Evolutionary conservation across 352 stramenopile genomes (phyloP).

Genomic region (Phytophthora vignae): DNA sequence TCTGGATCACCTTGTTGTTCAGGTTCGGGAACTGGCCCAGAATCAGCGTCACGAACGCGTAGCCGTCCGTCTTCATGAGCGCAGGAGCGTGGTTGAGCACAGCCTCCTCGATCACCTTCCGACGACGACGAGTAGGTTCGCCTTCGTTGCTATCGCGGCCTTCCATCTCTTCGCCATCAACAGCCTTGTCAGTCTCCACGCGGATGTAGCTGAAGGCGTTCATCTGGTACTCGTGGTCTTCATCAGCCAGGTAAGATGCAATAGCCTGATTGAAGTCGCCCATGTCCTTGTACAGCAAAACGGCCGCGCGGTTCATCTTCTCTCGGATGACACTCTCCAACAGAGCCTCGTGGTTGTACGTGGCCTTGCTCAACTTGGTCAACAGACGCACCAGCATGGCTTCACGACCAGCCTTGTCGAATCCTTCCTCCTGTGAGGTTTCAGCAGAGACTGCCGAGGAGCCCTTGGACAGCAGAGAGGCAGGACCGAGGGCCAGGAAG

Average conservation of each 20-base stretch:
- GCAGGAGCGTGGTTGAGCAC: constrained; percentile 75
- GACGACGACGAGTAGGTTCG: constrained; percentile 48
- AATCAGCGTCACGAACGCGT: constrained; percentile 89
- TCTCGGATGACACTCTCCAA: constrained; percentile 76
- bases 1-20: constrained; percentile 89
- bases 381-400: constrained; percentile 86
- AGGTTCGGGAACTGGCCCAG: constrained; percentile 87
- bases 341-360: constrained; percentile 80
- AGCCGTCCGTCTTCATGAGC: constrained; percentile 91
- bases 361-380: constrained; percentile 85
- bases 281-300: constrained; percentile 85
- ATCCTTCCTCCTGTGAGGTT: constrained; percentile 83
- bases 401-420: constrained; percentile 83
- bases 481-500: constrained; percentile 81
- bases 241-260: constrained; percentile 82
- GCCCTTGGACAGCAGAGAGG: constrained; percentile 60
- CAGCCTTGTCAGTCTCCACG: constrained; percentile 58
- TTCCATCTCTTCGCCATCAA: constrained; percentile 49
- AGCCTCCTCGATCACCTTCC: constrained; percentile 82
- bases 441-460: constrained; percentile 48
- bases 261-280: constrained; percentile 78
- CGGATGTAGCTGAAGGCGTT: constrained; percentile 89
- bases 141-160: constrained; percentile 45
- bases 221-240: constrained; percentile 84
- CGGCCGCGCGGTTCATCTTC: constrained; percentile 85